Evolutionary conservation across 1,284 basidiomycete genomes (phyloP), one percentile per base, ranked within the genome.

Genomic region (Malassezia brasiliensis): DNA sequence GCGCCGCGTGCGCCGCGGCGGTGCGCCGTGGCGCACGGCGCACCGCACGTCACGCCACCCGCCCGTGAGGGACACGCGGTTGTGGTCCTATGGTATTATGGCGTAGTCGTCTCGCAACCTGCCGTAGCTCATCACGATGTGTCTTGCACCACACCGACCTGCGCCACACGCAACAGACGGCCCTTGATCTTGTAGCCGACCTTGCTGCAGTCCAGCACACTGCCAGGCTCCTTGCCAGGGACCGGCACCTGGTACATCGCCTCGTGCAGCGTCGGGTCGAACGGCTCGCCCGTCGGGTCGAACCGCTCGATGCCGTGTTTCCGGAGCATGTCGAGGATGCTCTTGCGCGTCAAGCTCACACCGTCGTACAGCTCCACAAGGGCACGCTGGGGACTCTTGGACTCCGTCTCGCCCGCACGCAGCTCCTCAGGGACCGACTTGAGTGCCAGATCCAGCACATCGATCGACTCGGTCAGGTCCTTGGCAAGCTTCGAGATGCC

Each of bases 211-310:
- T 96, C 88, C 51, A 94, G 81, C 36, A 98, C 86, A 4, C 86
- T 86, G 19, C 91, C 91, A 1, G 89, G 83, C 72, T 85, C 85
- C 78, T 88, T 90, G 38, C 82, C 87, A 1, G 79, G 79, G 53
- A 93, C 82, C n/a, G 91, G 90, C 19, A 84, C 88, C 78, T 93
- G 89, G 79, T 89, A 96, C 32, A 94, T 80, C 7, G 94, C 93
- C 78, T 98, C 93, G 75, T 96, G 93, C 45, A 80, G 77, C 76
- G 93, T 94, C 31, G 93, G 93, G 77, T 98, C 90, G 69, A 98
- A 98, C 68, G 80, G 80, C 75, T 94, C 87, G 52, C 91, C 93
- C 0, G 83, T 85, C 17, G 91, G 90, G 73, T 94, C 88, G 69
- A 90, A 93, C 2, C 85, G 83, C 61, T 85, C 87, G 72, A 98